Evolutionary conservation across 352 stramenopile species (phyloP).

Genomic region (Aphanomyces invadans): DNA sequence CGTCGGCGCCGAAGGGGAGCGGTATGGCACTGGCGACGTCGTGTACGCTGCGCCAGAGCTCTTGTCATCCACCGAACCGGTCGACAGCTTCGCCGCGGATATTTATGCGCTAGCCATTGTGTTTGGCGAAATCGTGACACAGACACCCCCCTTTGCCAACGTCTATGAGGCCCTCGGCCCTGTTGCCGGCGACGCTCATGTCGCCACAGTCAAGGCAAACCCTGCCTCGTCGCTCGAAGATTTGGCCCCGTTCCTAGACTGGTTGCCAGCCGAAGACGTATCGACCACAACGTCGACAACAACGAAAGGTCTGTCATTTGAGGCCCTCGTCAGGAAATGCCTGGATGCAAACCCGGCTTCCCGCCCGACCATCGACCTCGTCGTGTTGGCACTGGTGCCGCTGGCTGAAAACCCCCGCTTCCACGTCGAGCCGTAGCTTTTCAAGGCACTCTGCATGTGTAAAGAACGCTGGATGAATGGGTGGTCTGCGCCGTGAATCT

Average conservation of each 20-base stretch:
- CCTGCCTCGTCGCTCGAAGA: background rate
- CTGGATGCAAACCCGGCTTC: background rate
- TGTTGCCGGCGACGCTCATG: background rate
- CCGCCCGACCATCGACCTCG: background rate
- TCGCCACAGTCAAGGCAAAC: background rate
- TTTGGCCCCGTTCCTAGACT: background rate
- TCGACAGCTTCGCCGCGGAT: background rate
- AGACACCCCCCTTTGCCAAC: background rate
- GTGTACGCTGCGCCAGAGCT: conserved; percentile 1
- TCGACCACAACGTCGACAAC: background rate
- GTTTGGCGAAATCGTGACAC: conserved; percentile 2
- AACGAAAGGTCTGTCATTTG: background rate
- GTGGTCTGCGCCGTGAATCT: no score
- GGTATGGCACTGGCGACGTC: background rate
- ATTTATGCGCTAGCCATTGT: conserved; percentile 7
- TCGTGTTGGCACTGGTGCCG: background rate
- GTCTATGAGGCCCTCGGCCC: background rate
- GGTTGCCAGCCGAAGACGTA: no score
- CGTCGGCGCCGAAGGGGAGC: background rate
- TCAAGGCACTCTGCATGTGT: no score
- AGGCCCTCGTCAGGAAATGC: background rate
- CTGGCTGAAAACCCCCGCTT: background rate
- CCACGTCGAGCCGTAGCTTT: no score
- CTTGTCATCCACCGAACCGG: no score
- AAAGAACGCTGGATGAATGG: no score